A percentile compares a stretch with the other conserved stretches of the same genome.
Evolutionary conservation across 2,329 filamentous ascomycete genomes (phyloP).

Genomic region (Epichloe gansuensis): DNA sequence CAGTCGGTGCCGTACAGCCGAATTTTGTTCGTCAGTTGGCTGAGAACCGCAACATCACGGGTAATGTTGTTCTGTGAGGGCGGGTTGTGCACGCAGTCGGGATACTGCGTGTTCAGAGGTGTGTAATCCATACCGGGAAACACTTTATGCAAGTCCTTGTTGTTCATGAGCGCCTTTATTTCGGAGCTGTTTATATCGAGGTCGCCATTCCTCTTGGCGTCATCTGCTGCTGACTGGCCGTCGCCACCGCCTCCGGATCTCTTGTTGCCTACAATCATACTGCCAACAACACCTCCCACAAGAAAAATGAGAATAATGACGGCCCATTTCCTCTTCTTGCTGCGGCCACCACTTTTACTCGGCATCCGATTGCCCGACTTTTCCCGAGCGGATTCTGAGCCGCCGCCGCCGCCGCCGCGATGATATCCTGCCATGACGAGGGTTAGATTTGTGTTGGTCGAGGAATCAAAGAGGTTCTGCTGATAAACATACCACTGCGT

Average conservation of each 20-base stretch:
- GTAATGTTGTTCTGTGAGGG: constrained; percentile 93
- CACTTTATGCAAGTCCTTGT: constrained; percentile 73
- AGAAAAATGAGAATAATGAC: constrained; percentile 53
- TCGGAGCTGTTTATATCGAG: constrained; percentile 61
- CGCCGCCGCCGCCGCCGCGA: not conserved
- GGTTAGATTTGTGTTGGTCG: not conserved
- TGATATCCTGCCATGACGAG: not conserved
- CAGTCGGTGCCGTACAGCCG: constrained; percentile 92
- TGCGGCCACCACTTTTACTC: constrained; percentile 36
- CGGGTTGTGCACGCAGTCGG: constrained; percentile 61
- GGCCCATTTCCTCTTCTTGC: constrained; percentile 57
- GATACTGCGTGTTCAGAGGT: constrained; percentile 80
- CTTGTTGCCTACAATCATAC: constrained; percentile 48
- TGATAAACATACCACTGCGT: constrained; percentile 12
- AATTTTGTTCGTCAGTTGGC: constrained; percentile 76
- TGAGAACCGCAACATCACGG: constrained; percentile 77
- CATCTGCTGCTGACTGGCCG: constrained; percentile 42
- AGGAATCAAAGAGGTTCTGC: not conserved
- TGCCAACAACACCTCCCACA: constrained; percentile 61
- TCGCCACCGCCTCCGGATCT: constrained; percentile 10
- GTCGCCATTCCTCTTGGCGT: constrained; percentile 52
- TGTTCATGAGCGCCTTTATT: constrained; percentile 72
- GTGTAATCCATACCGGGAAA: constrained; percentile 96
- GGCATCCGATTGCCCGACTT: constrained; percentile 9
- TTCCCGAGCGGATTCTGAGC: constrained; percentile 7